Conservation (phyloP, 139 green algal species). For the Chlorella sorokiniana region DNA sequence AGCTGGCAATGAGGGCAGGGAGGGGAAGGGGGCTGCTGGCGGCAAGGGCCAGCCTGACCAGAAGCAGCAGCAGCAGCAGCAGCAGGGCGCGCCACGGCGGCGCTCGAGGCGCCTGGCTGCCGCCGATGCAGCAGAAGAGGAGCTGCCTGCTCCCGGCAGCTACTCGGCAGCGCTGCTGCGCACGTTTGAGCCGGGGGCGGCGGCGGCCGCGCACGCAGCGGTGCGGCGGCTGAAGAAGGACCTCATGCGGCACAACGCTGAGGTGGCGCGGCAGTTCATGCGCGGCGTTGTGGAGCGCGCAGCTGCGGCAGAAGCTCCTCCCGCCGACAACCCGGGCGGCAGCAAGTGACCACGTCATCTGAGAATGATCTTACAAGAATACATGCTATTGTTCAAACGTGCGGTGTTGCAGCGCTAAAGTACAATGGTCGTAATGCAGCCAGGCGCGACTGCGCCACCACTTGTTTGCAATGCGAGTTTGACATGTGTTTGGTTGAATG, state of each 20-base stretch:
- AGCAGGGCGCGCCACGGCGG: neutral
- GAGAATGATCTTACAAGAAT: too few relatives aligned
- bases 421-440: too few relatives aligned
- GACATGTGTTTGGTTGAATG: too few relatives aligned
- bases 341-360: too few relatives aligned
- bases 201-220: neutral
- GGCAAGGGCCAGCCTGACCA: neutral
- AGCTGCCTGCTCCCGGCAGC: neutral
- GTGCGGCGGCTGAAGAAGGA: neutral
- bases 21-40: neutral
- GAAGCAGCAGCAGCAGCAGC: neutral
- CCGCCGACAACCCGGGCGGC: too few relatives aligned
- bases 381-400: too few relatives aligned
- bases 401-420: too few relatives aligned
- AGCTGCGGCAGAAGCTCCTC: neutral
- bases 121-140: neutral
- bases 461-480: too few relatives aligned
- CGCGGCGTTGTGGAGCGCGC: neutral
- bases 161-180: slow-evolving; percentile 8
- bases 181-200: neutral
- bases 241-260: neutral
- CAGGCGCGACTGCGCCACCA: too few relatives aligned
- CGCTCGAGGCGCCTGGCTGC: neutral
- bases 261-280: neutral
- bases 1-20: neutral